Evolutionary conservation across 257 asterid genomes (phyloP).

Genomic region (Nicotiana undulata): DNA sequence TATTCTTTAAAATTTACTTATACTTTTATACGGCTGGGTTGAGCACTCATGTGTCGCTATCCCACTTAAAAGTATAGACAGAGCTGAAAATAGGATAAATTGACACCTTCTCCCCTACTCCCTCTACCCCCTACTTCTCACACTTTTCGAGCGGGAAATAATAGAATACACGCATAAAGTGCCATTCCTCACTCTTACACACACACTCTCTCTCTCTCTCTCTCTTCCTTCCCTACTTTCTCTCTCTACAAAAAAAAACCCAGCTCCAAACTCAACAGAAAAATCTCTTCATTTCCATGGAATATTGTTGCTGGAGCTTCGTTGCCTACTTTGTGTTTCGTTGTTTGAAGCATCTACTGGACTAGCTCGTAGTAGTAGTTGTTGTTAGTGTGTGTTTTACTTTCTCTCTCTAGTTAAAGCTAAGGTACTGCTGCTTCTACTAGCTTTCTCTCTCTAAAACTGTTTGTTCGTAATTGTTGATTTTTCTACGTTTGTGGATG

Average conservation of each 20-base stretch:
- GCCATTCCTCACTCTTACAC: constrained; percentile 2
- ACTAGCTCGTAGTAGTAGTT: not conserved
- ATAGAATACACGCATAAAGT: constrained; percentile 23
- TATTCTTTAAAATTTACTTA: not conserved
- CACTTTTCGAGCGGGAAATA: constrained; percentile 41
- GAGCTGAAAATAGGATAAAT: constrained; percentile 7
- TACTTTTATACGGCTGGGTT: not conserved
- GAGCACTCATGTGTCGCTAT: constrained; percentile 35
- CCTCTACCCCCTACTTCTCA: constrained; percentile 7
- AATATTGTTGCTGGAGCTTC: not conserved
- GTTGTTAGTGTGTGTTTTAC: not conserved
- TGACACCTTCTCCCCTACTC: not conserved
- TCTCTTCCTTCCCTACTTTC: not conserved
- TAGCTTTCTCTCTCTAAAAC: constrained; percentile 2
- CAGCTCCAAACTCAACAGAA: not conserved
- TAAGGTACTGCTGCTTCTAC: not conserved
- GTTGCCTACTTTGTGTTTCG: not conserved
- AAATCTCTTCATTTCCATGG: not conserved
- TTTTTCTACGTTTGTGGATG: not conserved
- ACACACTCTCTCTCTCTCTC: constrained; percentile 9
- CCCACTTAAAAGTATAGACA: constrained; percentile 24
- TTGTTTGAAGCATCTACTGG: not conserved
- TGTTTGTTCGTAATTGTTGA: not conserved
- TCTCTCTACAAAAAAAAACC: constrained; percentile 1
- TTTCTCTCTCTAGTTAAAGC: constrained; percentile 4